Evolutionary conservation across 2,329 filamentous ascomycete species (phyloP).

Genomic region (Alternaria alternata): DNA sequence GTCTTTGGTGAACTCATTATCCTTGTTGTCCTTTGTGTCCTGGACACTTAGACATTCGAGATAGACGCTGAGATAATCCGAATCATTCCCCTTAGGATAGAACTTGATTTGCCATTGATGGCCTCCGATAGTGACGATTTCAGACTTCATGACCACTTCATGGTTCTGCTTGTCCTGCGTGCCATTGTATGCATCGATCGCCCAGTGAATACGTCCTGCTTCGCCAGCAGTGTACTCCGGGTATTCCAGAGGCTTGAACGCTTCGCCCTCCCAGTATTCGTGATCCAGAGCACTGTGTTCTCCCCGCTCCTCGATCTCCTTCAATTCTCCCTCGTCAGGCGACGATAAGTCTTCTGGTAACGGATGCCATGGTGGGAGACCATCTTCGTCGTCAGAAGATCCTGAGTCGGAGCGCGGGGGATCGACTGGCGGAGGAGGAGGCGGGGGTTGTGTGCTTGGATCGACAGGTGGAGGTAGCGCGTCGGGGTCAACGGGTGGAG

Average conservation of each 20-base stretch:
- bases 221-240: conserved; percentile 64
- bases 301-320: conserved; percentile 61
- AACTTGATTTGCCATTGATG: conserved; percentile 73
- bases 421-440: conserved; percentile 45
- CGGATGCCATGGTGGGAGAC: conserved; percentile 58
- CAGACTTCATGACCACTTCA: conserved; percentile 66
- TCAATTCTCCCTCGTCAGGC: conserved; percentile 66
- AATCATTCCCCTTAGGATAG: conserved; percentile 68
- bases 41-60: conserved; percentile 65
- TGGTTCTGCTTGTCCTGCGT: conserved; percentile 68
- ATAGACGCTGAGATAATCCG: conserved; percentile 67
- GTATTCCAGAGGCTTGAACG: conserved; percentile 65
- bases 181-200: conserved; percentile 66
- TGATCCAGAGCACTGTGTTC: conserved; percentile 66
- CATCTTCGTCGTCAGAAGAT: conserved; percentile 50
- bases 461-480: conserved; percentile 24
- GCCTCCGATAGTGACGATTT: conserved; percentile 63
- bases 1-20: conserved; percentile 8
- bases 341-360: conserved; percentile 64
- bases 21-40: conserved; percentile 21
- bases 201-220: conserved; percentile 66
- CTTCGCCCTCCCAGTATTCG: conserved; percentile 65
- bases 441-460: conserved; percentile 35
- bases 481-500: conserved; percentile 31
- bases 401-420: conserved; percentile 42